Percentiles rank a stretch among this genome's conserved stretches.
phyloP scores from a whole-genome alignment of 2,329 filamentous ascomycete species.

The Paecilomyces niveus region DNA sequence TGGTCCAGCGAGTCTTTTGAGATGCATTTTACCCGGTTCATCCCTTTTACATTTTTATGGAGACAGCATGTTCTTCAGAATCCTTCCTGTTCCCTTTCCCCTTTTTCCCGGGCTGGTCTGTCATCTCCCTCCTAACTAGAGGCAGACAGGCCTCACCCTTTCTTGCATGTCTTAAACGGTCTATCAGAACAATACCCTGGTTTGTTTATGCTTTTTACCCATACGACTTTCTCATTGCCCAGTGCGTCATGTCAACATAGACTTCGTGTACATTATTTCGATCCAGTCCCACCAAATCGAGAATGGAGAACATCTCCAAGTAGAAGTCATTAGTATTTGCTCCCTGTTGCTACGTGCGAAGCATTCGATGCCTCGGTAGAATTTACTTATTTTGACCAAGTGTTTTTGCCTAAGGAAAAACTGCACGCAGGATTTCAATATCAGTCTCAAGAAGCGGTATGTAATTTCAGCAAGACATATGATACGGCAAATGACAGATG shows the following conservation, averaged over 20 bases:
- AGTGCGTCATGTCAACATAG: constrained; percentile 2
- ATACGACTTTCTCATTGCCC: neutral
- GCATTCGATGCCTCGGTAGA: neutral
- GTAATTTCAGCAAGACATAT: neutral
- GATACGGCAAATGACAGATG: neutral
- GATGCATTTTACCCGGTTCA: neutral
- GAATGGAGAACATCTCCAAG: neutral
- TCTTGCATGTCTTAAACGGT: neutral
- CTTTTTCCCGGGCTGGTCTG: neutral
- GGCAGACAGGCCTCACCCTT: neutral
- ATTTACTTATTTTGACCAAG: neutral
- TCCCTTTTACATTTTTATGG: neutral
- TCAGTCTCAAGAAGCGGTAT: no score
- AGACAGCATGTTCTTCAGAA: neutral
- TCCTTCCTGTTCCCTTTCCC: neutral
- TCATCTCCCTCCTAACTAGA: neutral
- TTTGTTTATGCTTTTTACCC: neutral
- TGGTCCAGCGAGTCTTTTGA: neutral
- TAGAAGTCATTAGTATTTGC: neutral
- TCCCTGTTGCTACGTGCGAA: neutral
- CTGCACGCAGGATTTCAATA: neutral
- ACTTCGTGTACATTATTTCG: neutral
- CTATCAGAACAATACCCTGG: neutral
- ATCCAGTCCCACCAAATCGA: neutral
- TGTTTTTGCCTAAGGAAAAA: neutral